Evolutionary conservation across 352 stramenopile genomes (phyloP), one percentile per base, ranked within the genome.

Genomic region (Phytophthora pluvialis): DNA sequence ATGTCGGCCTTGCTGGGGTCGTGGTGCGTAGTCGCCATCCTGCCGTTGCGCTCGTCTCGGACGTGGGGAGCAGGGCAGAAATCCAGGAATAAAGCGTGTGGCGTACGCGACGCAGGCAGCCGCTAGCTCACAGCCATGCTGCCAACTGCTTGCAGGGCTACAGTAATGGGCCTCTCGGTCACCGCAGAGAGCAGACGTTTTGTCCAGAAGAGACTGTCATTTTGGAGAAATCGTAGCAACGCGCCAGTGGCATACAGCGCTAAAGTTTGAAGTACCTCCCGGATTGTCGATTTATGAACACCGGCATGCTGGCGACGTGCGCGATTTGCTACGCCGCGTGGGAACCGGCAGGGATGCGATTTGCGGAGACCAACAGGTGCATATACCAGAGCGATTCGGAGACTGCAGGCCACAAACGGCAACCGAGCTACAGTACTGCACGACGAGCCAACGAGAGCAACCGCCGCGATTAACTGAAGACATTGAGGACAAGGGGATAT

Each of bases 1-100:
- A 79, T 29, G 36, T 75, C 67, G 4, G 18, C 36, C 15, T 56
- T 56, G 48, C 18, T 35, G n/a, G 48, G 33, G 9, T 45, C 33
- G 11, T 39, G 48, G 16, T 56, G 48, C 6, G 48, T 35, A 42
- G 31, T 44, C 13, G 47, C 8, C 48, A 56, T 56, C 8, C 21
- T 46, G 8, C 4, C 15, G 21, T 46, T 38, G 4, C 16, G n/a
- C 5, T 31, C 15, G 29, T 29, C 29, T 53, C 46, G 35, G 39
- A 45, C 28, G 16, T 46, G 33, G 7, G 25, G 18, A 32, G 18
- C 10, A 45, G 48, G 25, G 33, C 18, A 35, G 48, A 44, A 46
- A 45, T 56, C 18, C 31, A 54, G 31, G 47, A 54, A 43, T 54
- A 31, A 43, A 54, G 46, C 46, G 28, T 53, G 29, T 53, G 29